phyloP scores from a whole-genome alignment of 2,329 filamentous ascomycete genomes.

The Arthroderma sp. region DNA sequence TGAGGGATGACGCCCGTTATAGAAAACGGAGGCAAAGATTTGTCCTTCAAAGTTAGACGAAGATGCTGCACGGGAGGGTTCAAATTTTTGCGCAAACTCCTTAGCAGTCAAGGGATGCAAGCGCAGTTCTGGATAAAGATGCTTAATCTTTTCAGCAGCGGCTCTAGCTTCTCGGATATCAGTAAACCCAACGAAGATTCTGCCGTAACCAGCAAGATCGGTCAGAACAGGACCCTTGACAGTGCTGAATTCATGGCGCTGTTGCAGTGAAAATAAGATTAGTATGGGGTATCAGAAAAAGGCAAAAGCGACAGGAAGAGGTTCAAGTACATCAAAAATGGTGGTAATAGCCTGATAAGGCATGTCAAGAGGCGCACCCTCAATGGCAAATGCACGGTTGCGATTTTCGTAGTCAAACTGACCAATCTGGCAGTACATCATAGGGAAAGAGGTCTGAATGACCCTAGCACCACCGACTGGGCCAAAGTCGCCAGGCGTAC shows the following conservation, averaged over 20 bases:
- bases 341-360: conserved; percentile 23
- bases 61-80: conserved; percentile 15
- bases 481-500: conserved; percentile 12
- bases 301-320: not conserved
- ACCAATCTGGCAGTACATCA: conserved; percentile 10
- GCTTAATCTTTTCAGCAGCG: conserved; percentile 35
- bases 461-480: conserved; percentile 13
- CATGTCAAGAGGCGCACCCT: conserved; percentile 20
- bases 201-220: conserved; percentile 25
- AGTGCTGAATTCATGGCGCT: conserved; percentile 25
- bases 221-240: conserved; percentile 26
- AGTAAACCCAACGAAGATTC: conserved; percentile 43
- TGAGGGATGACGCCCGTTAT: conserved; percentile 17
- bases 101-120: conserved; percentile 33
- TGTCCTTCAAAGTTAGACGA: conserved; percentile 43
- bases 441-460: conserved; percentile 5
- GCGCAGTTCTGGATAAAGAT: conserved; percentile 36
- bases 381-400: conserved; percentile 21
- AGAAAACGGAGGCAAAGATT: conserved; percentile 39
- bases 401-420: conserved; percentile 17
- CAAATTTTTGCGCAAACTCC: conserved; percentile 31
- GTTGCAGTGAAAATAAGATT: conserved; percentile 6
- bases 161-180: conserved; percentile 49
- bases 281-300: conserved; percentile 2
- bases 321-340: conserved; percentile 24